These are phyloP conservation scores for Yamadazyma epiphylla DNA, from an alignment of 1,139 yeast species.

Conservation along the genomic window DNA sequence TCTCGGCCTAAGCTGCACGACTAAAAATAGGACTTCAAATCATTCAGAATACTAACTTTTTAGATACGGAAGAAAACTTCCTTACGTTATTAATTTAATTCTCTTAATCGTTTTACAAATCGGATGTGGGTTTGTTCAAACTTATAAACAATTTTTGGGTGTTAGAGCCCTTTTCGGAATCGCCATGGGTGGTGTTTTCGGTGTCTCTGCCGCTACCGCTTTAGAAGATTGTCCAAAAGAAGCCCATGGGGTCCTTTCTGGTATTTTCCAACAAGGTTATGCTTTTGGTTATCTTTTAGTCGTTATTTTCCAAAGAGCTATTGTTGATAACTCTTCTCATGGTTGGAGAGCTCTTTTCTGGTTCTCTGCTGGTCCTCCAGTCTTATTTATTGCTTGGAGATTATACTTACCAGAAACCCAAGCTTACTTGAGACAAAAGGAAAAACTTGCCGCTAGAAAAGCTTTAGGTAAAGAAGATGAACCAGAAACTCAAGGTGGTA, in stretches of 20 bases:
- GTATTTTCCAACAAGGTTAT: conserved; percentile 42
- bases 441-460: conserved; percentile 14
- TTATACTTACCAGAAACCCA: conserved; percentile 36
- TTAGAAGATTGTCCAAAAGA: conserved; percentile 34
- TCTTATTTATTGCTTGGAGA: conserved; percentile 35
- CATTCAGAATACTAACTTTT: conserved; percentile 5
- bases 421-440: conserved; percentile 24
- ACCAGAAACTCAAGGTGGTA: conserved; percentile 9
- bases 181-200: conserved; percentile 43
- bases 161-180: conserved; percentile 40
- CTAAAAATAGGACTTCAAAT: too few species aligned
- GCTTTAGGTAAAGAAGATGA: conserved; percentile 2
- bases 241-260: conserved; percentile 39
- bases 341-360: conserved; percentile 42
- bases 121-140: conserved; percentile 39
- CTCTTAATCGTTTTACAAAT: conserved; percentile 33
- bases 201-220: conserved; percentile 37
- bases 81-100: conserved; percentile 28
- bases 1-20: too few species aligned
- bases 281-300: conserved; percentile 43
- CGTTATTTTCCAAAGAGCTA: conserved; percentile 39
- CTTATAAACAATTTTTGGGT: conserved; percentile 35
- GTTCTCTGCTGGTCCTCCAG: conserved; percentile 43
- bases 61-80: conserved; percentile 33
- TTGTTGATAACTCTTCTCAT: conserved; percentile 27